A percentile compares a stretch with the other conserved stretches of the same genome.
Evolutionary conservation across 805 yeast genomes (phyloP).

Genomic region (Ogataea methanolica): DNA sequence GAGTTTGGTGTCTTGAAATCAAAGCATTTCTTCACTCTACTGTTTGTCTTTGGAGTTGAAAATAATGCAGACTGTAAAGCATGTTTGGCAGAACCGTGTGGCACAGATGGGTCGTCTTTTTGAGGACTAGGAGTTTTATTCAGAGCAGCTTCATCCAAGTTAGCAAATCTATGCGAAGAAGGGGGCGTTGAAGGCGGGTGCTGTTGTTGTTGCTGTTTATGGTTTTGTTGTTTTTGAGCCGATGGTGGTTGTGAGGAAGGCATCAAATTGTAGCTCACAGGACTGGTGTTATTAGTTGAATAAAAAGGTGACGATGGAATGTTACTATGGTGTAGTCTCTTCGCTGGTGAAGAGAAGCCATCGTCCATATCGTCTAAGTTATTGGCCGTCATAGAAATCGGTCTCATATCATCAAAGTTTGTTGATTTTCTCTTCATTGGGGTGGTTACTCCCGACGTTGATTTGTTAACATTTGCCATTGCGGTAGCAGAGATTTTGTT

Average conservation of each 20-base stretch:
- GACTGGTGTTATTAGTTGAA: constrained; percentile 16
- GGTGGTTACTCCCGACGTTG: not conserved
- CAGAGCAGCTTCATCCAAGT: constrained; percentile 13
- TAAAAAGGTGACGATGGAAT: constrained; percentile 29
- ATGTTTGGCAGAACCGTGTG: constrained; percentile 14
- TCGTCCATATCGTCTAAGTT: constrained; percentile 6
- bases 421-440: constrained; percentile 27
- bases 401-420: constrained; percentile 8
- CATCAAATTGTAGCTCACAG: constrained; percentile 6
- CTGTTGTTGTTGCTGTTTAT: constrained; percentile 6
- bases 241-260: constrained; percentile 17
- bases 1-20: constrained; percentile 30
- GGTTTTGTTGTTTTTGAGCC: constrained; percentile 6
- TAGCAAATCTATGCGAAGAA: constrained; percentile 13
- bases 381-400: constrained; percentile 4
- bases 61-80: constrained; percentile 23
- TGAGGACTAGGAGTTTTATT: constrained; percentile 16
- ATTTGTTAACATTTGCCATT: constrained; percentile 12
- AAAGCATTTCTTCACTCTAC: constrained; percentile 5
- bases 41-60: constrained; percentile 28
- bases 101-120: constrained; percentile 3
- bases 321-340: constrained; percentile 20
- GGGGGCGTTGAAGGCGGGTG: constrained; percentile 30
- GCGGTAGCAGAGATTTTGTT: constrained; percentile 14
- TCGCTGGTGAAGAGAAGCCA: constrained; percentile 24